Conservation (phyloP, 169 alveolate genomes). For the Plasmodium malariae region DNA sequence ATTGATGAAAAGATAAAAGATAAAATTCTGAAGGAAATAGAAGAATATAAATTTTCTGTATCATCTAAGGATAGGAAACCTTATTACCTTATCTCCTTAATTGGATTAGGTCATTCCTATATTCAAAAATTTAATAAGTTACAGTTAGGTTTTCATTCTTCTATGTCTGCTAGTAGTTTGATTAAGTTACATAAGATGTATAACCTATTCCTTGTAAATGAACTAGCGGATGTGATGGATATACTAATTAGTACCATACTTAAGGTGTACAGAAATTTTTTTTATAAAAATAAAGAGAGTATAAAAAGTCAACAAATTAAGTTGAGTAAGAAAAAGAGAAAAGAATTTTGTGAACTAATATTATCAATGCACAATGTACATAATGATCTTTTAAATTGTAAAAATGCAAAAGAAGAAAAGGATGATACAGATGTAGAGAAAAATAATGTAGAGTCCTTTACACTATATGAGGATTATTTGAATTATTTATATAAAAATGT, state of each 20-base stretch:
- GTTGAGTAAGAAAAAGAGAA: constrained; percentile 23
- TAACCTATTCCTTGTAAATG: constrained; percentile 46
- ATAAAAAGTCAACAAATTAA: background rate
- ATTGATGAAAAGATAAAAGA: constrained; percentile 35
- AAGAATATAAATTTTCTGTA: constrained; percentile 62
- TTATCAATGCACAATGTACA: constrained; percentile 10
- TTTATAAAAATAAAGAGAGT: constrained; percentile 4
- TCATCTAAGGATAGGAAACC: constrained; percentile 12
- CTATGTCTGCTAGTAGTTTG: constrained; percentile 13
- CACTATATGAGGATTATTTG: constrained; percentile 19
- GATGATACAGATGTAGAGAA: background rate
- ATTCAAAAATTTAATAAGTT: constrained; percentile 34
- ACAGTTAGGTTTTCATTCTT: constrained; percentile 39
- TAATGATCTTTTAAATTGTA: background rate
- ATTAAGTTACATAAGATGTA: constrained; percentile 20
- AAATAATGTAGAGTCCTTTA: background rate
- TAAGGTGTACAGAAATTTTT: constrained; percentile 30
- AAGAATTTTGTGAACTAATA: constrained; percentile 17
- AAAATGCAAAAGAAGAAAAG: background rate
- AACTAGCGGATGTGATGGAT: constrained; percentile 19
- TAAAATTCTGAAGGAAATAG: constrained; percentile 36
- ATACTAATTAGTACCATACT: constrained; percentile 6
- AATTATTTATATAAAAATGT: constrained; percentile 32
- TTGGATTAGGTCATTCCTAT: constrained; percentile 62
- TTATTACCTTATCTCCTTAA: constrained; percentile 45